Evolutionary conservation across 306 rosid genomes (phyloP).

Genomic region (Rubus parviflorus): DNA sequence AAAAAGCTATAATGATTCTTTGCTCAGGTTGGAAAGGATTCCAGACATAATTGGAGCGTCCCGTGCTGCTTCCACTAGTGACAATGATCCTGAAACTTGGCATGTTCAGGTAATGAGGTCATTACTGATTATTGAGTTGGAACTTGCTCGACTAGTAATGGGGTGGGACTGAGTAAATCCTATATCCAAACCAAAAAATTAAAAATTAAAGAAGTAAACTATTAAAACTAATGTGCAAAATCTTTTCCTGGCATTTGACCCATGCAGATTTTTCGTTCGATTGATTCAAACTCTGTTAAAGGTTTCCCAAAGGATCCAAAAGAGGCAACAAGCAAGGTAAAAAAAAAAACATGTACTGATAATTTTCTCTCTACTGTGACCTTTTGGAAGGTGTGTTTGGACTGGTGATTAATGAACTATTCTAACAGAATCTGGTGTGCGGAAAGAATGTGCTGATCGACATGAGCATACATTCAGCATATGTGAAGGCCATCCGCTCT

Average conservation of each 20-base stretch:
- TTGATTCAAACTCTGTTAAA: constrained; percentile 88
- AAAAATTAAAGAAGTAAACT: neutral
- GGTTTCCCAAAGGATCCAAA: constrained; percentile 84
- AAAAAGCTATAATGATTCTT: constrained; percentile 58
- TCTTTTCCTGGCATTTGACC: constrained; percentile 23
- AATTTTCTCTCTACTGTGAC: constrained; percentile 23
- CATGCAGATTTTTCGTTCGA: constrained; percentile 88
- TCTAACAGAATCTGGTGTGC: constrained; percentile 76
- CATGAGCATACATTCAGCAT: constrained; percentile 98
- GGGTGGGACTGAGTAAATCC: neutral
- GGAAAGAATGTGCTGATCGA: constrained; percentile 96
- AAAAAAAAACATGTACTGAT: constrained; percentile 18
- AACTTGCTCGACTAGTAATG: constrained; percentile 19
- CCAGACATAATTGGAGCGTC: constrained; percentile 55
- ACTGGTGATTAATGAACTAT: constrained; percentile 30
- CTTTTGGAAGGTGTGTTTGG: constrained; percentile 15
- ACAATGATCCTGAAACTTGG: constrained; percentile 83
- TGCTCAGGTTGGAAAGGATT: constrained; percentile 78
- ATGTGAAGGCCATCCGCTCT: constrained; percentile 91
- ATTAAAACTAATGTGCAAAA: neutral
- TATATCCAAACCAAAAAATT: neutral
- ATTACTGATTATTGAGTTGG: constrained; percentile 13
- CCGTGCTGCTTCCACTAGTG: constrained; percentile 38
- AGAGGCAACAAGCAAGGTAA: constrained; percentile 70
- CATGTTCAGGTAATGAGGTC: constrained; percentile 76